phyloP scores from a whole-genome alignment of 1,284 basidiomycete species.

The Trichosporon sp. region DNA sequence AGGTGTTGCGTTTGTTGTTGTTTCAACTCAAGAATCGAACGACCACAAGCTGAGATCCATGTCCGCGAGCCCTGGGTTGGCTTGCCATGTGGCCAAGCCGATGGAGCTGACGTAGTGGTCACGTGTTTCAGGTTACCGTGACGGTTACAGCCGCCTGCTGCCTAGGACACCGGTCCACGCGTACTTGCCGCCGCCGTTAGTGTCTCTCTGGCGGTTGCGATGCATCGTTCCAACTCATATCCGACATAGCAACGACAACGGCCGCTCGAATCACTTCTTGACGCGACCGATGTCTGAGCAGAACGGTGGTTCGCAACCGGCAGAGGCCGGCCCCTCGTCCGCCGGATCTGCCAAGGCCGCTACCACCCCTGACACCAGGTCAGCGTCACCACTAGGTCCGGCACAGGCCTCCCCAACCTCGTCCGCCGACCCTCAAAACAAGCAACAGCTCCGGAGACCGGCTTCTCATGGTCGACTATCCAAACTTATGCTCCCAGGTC shows the following conservation, averaged over 20 bases:
- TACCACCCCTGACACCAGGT: slow-evolving; percentile 5
- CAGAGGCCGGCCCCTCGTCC: slow-evolving; percentile 6
- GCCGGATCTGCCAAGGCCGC: background rate
- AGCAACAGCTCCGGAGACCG: slow-evolving; percentile 24
- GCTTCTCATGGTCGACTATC: slow-evolving; percentile 35
- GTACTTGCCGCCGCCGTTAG: background rate
- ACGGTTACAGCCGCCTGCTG: background rate
- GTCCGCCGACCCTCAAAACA: background rate
- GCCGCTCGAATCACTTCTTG: background rate
- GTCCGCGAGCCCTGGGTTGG: background rate
- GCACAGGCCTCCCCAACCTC: slow-evolving; percentile 1
- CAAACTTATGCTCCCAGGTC: slow-evolving; percentile 36
- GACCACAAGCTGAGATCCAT: background rate
- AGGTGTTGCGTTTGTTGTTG: slow-evolving; percentile 3
- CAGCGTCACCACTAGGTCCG: slow-evolving; percentile 21
- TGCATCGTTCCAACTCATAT: background rate
- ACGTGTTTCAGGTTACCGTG: background rate
- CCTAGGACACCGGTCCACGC: background rate
- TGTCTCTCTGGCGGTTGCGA: background rate
- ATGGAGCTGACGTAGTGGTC: background rate
- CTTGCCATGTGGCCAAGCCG: background rate
- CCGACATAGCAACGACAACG: background rate
- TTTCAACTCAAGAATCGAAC: background rate
- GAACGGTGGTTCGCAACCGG: background rate
- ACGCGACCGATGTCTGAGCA: background rate